Conservation (phyloP, 2,329 filamentous ascomycete species). For the Zasmidium citrigriseum region DNA sequence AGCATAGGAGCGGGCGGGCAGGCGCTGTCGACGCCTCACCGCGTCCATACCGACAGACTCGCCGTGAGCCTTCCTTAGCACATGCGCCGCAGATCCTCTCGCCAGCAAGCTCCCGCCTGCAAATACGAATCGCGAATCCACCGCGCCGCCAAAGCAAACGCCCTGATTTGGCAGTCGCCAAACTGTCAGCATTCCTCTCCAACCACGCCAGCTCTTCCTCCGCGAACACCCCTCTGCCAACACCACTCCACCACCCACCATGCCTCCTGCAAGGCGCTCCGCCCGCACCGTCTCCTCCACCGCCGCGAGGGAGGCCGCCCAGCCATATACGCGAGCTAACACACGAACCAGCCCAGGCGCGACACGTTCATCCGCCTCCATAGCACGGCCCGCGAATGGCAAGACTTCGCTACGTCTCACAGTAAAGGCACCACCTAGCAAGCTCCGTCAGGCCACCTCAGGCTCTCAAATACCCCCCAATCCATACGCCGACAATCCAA, state of each 20-base stretch:
- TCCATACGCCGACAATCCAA: conserved; percentile 31
- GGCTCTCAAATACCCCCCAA: conserved; percentile 35
- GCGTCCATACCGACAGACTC: too few species aligned
- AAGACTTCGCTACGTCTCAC: conserved; percentile 51
- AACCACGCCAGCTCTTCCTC: background rate
- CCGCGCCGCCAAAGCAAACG: background rate
- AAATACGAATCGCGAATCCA: background rate
- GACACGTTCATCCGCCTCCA: conserved; percentile 26
- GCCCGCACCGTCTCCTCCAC: conserved; percentile 27
- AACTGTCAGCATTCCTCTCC: conserved; percentile 10
- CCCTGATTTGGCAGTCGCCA: background rate
- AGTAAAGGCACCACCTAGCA: conserved; percentile 52
- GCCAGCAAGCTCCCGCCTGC: background rate
- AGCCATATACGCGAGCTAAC: conserved; percentile 31
- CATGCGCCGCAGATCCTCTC: background rate
- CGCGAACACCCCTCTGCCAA: conserved; percentile 1
- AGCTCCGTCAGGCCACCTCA: conserved; percentile 50
- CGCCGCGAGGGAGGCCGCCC: conserved; percentile 18
- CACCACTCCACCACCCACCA: conserved; percentile 15
- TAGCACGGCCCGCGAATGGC: conserved; percentile 42
- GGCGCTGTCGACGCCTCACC: too few species aligned
- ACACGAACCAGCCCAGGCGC: conserved; percentile 23
- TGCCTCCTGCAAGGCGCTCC: conserved; percentile 37
- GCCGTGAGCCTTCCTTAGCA: too few species aligned
- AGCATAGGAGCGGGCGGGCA: background rate